These are phyloP conservation scores for Citrullus amarus DNA, from an alignment of 306 rosid genomes.

Conservation along the genomic window DNA sequence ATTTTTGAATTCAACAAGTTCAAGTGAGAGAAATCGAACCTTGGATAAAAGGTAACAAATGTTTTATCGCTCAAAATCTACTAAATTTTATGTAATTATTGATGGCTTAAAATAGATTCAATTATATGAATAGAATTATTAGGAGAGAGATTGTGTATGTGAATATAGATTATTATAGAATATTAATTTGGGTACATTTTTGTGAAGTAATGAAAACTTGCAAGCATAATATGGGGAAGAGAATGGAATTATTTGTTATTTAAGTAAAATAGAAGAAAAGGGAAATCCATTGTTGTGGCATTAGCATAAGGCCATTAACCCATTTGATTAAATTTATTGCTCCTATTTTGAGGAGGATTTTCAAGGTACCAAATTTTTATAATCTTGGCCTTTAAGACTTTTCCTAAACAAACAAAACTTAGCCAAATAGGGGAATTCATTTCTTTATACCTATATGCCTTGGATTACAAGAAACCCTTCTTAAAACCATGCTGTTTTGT, in stretches of 20 bases:
- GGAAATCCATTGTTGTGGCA: background rate
- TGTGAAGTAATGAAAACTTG: background rate
- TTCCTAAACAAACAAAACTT: conserved; percentile 7
- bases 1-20: no score
- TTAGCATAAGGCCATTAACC: background rate
- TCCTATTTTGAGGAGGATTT: background rate
- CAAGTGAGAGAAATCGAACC: background rate
- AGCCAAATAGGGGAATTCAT: background rate
- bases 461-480: background rate
- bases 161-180: background rate
- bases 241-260: background rate
- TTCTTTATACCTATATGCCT: background rate
- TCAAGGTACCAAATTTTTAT: background rate
- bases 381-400: background rate
- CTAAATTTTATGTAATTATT: background rate
- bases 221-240: background rate
- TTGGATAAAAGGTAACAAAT: background rate
- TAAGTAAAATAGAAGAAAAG: background rate
- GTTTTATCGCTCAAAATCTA: background rate
- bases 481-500: background rate
- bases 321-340: background rate
- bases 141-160: background rate
- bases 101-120: background rate
- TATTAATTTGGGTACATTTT: background rate
- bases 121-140: background rate